Evolutionary conservation across 495 filamentous ascomycete genomes (phyloP).

Genomic region (Haplographium delicatum): DNA sequence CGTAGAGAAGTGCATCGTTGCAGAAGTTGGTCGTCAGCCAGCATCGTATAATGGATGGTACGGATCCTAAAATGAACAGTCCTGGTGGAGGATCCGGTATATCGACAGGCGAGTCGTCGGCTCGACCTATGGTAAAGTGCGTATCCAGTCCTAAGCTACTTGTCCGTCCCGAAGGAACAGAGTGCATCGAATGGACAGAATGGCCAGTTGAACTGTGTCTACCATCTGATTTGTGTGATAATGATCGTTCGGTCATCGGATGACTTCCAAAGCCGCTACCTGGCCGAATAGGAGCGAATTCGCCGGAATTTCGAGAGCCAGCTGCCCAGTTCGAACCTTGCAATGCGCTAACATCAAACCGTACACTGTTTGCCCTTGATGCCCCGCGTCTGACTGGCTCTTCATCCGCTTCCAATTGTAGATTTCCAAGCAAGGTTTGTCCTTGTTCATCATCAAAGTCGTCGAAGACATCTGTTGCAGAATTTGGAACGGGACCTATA

Average conservation of each 20-base stretch:
- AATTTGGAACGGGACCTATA: slow-evolving; percentile 68
- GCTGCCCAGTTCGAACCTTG: slow-evolving; percentile 82
- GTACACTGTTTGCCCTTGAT: slow-evolving; percentile 93
- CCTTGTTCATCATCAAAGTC: slow-evolving; percentile 78
- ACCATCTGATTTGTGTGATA: slow-evolving; percentile 96
- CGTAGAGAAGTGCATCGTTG: slow-evolving; percentile 81
- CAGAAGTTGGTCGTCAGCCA: slow-evolving; percentile 87
- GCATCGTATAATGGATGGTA: slow-evolving; percentile 91
- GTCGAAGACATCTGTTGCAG: slow-evolving; percentile 71
- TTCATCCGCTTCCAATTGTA: slow-evolving; percentile 82
- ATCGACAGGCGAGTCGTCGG: slow-evolving; percentile 59
- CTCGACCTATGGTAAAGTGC: slow-evolving; percentile 58
- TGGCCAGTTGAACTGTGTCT: slow-evolving; percentile 85
- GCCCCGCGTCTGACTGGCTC: slow-evolving; percentile 81
- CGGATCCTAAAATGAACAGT: slow-evolving; percentile 74
- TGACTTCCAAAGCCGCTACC: slow-evolving; percentile 78
- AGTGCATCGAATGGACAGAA: slow-evolving; percentile 65
- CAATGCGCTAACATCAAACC: slow-evolving; percentile 96
- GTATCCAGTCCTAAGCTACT: slow-evolving; percentile 80
- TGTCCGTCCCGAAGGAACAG: slow-evolving; percentile 62
- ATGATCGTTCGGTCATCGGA: slow-evolving; percentile 69
- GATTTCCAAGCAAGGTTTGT: slow-evolving; percentile 61
- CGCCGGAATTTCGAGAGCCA: slow-evolving; percentile 69
- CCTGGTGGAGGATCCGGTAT: slow-evolving; percentile 72
- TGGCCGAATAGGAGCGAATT: slow-evolving; percentile 71